Base-by-base conservation (phyloP, 1,284 basidiomycete genomes). In the Cryptococcus jaspeensis region DNA sequence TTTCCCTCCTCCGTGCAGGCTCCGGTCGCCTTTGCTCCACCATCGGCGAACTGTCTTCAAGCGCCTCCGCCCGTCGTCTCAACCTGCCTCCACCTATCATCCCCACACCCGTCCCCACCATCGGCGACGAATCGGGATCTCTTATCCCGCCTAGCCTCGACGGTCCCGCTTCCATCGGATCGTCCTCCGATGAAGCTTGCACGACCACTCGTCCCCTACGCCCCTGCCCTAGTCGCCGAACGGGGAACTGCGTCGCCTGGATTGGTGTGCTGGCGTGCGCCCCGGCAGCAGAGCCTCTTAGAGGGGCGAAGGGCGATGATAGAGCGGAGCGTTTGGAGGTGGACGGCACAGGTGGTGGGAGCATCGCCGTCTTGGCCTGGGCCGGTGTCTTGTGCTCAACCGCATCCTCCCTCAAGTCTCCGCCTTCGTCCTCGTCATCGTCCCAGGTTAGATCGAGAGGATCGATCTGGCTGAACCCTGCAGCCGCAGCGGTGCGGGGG, bases 381-480 rank as follows among this genome's bases (percentile, higher is more conserved):
- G 28, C 28, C 5, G 28, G 28, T 32, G 28, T 32, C 28, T 32
- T 32, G 28, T 32, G 28, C 28, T 32, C 28, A 9, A 9, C 9
- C 9, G 28, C 5, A 9, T 4, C 28, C 28, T 32, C 28, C 9
- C 28, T 4, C 28, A 4, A 32, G 5, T 32, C 28, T 4, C 9
- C 37, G 5, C 45, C 47, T 16, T 67, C 65, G 39, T 59, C 53
- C 22, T 49, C 37, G 18, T 64, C 62, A 37, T 64, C 60, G 25
- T 71, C 47, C 67, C 65, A 71, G 18, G 54, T 49, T 9, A 74
- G 50, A 53, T 73, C 71, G 12, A 69, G 59, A 7, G 68, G 55
- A 9, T 62, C 65, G n/a, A 75, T 58, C 52, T 74, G 74, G 56
- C 67, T 70, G 61, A 76, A 76, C 0, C 72, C 77, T 8, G 65